Base-by-base conservation (phyloP, 2,329 filamentous ascomycete genomes). In the Fusarium pilosicola region DNA sequence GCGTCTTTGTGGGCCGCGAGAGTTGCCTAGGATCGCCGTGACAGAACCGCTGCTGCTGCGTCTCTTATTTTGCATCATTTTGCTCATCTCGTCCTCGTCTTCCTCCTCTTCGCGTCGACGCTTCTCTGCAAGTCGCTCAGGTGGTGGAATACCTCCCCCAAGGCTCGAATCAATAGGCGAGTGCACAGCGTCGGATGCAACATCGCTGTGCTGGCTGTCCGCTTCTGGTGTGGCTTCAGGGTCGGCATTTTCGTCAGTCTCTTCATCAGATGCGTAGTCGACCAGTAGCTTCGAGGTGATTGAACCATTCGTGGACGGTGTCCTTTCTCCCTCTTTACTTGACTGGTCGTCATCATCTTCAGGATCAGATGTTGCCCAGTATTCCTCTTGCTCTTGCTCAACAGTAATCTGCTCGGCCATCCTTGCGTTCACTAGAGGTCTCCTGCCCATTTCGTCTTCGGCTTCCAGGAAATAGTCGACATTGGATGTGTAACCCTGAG, bases 11-110 rank as follows among this genome's bases (percentile, higher is more conserved):
- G 73, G 74, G 20, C 71, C 73, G 24, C 81, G 81, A n/a, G 83
- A 78, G 20, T 82, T 74, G 42, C 76, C 72, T 26, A 83, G 80
- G 6, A 81, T 71, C 48, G 83, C 86, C 15, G 84, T 82, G 22
- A 84, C 85, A 6, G 84, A 84, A 13, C 88, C 87, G 62, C 84
- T 86, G 79, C 88, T 90, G 76, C 89, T 91, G 42, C 90, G 87
- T 45, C 90, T 86, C 79, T 91, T 92, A 78, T 85, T 86, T 55
- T 88, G 85, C 73, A 94, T 90, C 76, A 98, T 87, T 83, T 96
- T 97, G 62, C 91, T 91, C n/a, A 98, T 84, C 78, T 96, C 94
- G 74, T 98, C 95, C 63, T 97, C 95, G 51, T 98, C 96, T n/a
- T 85, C 83, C 70, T 97, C 94, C 65, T 98, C 96, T 80, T 97